Percentiles rank a stretch among this genome's conserved stretches.
Conservation (phyloP, 164 flowering plant genomes). For the Macadamia integrifolia region DNA sequence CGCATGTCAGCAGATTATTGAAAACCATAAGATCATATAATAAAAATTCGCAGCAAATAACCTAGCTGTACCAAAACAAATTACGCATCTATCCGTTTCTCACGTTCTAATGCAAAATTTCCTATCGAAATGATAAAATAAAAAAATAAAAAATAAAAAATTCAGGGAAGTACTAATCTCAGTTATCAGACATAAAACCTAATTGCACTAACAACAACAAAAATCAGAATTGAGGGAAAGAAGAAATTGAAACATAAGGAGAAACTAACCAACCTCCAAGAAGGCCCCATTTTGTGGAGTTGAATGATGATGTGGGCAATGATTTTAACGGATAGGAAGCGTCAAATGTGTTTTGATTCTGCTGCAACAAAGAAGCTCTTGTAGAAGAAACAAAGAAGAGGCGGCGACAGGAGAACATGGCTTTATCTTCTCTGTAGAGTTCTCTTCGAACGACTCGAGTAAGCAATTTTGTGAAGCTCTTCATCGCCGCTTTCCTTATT, state of each 20-base stretch:
- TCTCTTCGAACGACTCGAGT: constrained; percentile 2
- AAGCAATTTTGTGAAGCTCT: constrained; percentile 4
- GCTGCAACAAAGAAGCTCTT: background rate
- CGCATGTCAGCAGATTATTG: too few species aligned
- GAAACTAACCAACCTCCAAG: background rate
- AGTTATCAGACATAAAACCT: too few species aligned
- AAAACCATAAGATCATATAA: too few species aligned
- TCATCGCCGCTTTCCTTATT: background rate
- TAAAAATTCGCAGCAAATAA: too few species aligned
- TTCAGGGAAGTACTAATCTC: too few species aligned
- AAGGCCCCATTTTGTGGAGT: constrained; percentile 1
- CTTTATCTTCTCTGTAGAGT: background rate
- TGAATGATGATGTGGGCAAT: background rate
- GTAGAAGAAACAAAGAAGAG: background rate
- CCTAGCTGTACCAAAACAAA: too few species aligned
- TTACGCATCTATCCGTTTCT: too few species aligned
- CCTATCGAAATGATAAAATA: too few species aligned
- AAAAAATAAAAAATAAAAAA: too few species aligned
- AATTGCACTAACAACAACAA: too few species aligned
- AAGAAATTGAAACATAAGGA: background rate
- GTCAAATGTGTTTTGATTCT: background rate
- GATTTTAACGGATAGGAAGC: background rate
- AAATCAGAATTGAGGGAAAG: background rate
- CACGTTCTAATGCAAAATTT: too few species aligned
- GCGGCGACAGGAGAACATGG: background rate